Evolutionary conservation across 2,329 filamentous ascomycete species (phyloP), one percentile per base, ranked within the genome.

Genomic region (Xylaria sp.): DNA sequence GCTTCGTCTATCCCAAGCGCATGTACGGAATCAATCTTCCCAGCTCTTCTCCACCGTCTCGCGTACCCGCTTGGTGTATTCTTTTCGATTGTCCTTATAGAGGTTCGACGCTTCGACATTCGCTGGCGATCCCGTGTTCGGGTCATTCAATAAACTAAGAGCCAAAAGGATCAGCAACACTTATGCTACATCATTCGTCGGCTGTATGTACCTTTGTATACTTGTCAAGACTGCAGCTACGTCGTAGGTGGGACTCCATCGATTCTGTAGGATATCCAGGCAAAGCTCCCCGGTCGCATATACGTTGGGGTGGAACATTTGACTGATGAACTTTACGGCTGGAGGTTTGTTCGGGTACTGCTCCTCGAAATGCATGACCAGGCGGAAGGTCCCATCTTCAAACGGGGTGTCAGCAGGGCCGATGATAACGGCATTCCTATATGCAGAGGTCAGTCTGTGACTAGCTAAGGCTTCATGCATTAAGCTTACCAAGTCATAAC

Each of bases 1-100:
- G 30, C 34, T 25, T 52, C 20, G 41, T 46, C 56, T 23, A 58
- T 28, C 67, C 10, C 15, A 55, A 53, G 13, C 20, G 39, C 25
- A 23, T 28, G 30, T 25, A 25, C 39, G 63, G 50, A 32, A 39
- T 63, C 72, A 97, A 77, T 97, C 95, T 72, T 98, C 96, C 96
- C 96, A 99, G 83, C 95, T 98, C 88, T 97, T 98, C 85, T 99
- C 96, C 18, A 99, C 96, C 0, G 95, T 97, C 84, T 98, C 96
- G 56, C 94, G 87, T 50, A 99, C 96, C 20, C 94, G 87, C 84
- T 99, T 99, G 30, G 91, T 93, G 78, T 99, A 99, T 78, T 99
- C 96, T 80, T 94, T 94, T 70, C 94, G 89, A 81, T 98, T 98
- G 78, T 99, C 96, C 80, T 98, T 98, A 86, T 98, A 99, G 9